phyloP scores from a whole-genome alignment of 371 early-diverging fungal genomes.

The Actinomortierella wolfii region DNA sequence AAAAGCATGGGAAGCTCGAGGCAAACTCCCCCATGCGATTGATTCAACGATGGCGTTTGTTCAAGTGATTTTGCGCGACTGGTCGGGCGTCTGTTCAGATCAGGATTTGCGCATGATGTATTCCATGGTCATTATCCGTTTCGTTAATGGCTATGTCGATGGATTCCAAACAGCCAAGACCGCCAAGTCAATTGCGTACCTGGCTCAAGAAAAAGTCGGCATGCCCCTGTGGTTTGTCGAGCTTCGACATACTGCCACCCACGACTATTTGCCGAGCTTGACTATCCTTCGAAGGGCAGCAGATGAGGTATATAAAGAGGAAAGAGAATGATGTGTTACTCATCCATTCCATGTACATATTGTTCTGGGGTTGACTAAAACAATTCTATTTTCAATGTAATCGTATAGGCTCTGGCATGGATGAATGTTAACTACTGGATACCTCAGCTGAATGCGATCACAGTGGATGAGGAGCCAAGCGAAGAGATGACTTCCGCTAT shows the following conservation, averaged over 20 bases:
- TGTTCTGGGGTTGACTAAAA: background rate
- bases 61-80: constrained; percentile 57
- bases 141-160: constrained; percentile 74
- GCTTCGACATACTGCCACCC: constrained; percentile 69
- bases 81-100: constrained; percentile 28
- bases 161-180: constrained; percentile 55
- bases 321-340: too few relatives aligned
- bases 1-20: constrained; percentile 66
- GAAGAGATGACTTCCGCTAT: constrained; percentile 23
- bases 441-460: constrained; percentile 29
- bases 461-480: constrained; percentile 27
- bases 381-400: too few relatives aligned
- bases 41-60: constrained; percentile 62
- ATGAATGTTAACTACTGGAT: constrained; percentile 43
- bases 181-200: constrained; percentile 54
- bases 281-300: constrained; percentile 52
- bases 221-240: constrained; percentile 73
- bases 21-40: constrained; percentile 62
- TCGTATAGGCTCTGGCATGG: constrained; percentile 36
- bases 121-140: constrained; percentile 61
- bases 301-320: constrained; percentile 31
- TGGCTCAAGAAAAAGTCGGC: constrained; percentile 59
- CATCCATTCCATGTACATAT: too few relatives aligned
- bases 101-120: constrained; percentile 65
- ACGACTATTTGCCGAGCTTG: constrained; percentile 67